These are phyloP conservation scores for Plectranthus barbatus DNA, from an alignment of 257 asterid species.

Conservation along the genomic window DNA sequence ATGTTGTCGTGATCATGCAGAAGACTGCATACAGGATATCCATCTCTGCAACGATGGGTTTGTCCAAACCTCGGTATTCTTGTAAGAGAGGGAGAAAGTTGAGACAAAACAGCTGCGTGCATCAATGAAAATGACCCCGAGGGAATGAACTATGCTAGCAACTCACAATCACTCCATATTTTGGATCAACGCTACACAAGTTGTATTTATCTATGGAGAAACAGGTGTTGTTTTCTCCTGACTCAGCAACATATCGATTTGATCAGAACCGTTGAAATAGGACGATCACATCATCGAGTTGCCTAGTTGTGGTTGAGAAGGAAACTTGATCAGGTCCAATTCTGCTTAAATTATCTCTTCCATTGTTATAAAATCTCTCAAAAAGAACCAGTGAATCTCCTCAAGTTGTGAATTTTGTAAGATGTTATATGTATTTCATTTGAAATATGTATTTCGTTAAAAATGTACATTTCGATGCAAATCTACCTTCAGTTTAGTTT, in stretches of 20 bases:
- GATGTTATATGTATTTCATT: too few relatives aligned
- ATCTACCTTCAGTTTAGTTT: too few relatives aligned
- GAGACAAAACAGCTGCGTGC: neutral
- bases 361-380: too few relatives aligned
- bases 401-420: too few relatives aligned
- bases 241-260: neutral
- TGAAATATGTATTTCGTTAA: too few relatives aligned
- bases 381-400: too few relatives aligned
- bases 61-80: neutral
- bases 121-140: neutral
- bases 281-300: neutral
- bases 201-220: neutral
- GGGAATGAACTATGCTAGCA: neutral
- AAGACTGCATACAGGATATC: conserved; percentile 21
- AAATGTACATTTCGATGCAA: too few relatives aligned
- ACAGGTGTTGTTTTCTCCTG: neutral
- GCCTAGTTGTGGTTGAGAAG: neutral
- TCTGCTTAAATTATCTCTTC: too few relatives aligned
- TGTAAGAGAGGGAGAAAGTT: neutral
- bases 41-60: conserved; percentile 13
- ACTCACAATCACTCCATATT: neutral
- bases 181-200: neutral
- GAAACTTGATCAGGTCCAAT: neutral
- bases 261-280: neutral
- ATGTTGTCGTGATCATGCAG: neutral